Conservation (phyloP, 768 basidiomycete genomes). For the Hirschioporus abietinus region DNA sequence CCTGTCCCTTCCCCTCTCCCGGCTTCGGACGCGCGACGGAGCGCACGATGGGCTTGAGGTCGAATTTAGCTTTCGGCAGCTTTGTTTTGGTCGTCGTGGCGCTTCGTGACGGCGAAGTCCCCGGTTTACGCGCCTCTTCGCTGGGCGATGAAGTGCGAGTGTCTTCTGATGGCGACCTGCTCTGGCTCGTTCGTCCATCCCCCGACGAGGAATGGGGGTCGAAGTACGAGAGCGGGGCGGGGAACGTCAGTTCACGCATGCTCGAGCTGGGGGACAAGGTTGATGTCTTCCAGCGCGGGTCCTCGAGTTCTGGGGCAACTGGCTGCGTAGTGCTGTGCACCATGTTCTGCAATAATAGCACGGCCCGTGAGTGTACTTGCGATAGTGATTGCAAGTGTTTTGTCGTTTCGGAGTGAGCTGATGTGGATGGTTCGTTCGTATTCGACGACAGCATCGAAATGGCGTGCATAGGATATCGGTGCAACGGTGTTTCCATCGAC, state of each 20-base stretch:
- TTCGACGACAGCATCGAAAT: conserved; percentile 42
- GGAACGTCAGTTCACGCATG: conserved; percentile 62
- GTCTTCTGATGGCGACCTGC: background rate
- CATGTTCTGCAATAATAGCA: conserved; percentile 67
- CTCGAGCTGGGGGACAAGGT: conserved; percentile 22
- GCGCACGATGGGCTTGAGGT: background rate
- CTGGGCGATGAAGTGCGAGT: background rate
- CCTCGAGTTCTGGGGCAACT: conserved; percentile 42
- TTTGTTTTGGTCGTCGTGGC: background rate
- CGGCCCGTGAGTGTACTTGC: conserved; percentile 67
- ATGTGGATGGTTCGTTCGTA: conserved; percentile 21
- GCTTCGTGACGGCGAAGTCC: conserved; percentile 4
- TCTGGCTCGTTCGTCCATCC: background rate
- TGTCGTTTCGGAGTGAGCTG: conserved; percentile 27
- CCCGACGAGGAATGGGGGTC: conserved; percentile 2
- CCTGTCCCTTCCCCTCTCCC: background rate
- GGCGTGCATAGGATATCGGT: conserved; percentile 67
- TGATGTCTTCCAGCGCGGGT: conserved; percentile 19
- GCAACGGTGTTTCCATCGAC: conserved; percentile 59
- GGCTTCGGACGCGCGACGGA: background rate
- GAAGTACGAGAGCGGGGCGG: conserved; percentile 60
- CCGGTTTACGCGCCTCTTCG: conserved; percentile 8
- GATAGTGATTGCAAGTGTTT: conserved; percentile 42
- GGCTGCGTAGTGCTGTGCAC: conserved; percentile 55
- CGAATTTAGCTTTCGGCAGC: background rate